Conservation (phyloP, 2,329 filamentous ascomycete species). For the Coleophoma crateriformis region DNA sequence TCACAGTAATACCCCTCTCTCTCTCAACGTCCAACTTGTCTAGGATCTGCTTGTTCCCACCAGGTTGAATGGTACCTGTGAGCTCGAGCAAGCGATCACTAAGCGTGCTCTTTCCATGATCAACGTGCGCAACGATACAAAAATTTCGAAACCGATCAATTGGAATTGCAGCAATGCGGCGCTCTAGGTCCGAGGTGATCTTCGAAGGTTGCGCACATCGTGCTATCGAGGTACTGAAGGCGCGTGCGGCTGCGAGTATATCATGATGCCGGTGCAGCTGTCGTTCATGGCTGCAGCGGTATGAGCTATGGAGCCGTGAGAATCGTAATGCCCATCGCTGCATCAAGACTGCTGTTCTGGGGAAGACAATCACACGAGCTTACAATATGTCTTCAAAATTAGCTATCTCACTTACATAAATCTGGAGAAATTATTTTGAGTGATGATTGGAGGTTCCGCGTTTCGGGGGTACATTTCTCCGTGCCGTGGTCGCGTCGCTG, state of each 20-base stretch:
- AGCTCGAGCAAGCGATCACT: slow-evolving; percentile 88
- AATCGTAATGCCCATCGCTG: slow-evolving; percentile 28
- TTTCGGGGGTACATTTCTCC: background rate
- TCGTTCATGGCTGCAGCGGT: slow-evolving; percentile 20
- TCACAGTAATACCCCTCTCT: slow-evolving; percentile 95
- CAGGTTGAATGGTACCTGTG: slow-evolving; percentile 85
- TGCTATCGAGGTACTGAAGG: slow-evolving; percentile 23
- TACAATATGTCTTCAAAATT: too few species aligned
- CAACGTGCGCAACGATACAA: slow-evolving; percentile 97
- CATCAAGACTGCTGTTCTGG: slow-evolving; percentile 18
- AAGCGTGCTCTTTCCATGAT: slow-evolving; percentile 96
- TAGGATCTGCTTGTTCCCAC: slow-evolving; percentile 88
- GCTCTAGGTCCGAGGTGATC: slow-evolving; percentile 38
- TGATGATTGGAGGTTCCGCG: too few species aligned
- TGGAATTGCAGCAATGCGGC: slow-evolving; percentile 67
- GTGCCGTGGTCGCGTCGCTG: background rate
- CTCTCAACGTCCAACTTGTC: slow-evolving; percentile 97
- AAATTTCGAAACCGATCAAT: slow-evolving; percentile 87
- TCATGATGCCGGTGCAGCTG: too few species aligned
- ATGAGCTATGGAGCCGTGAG: slow-evolving; percentile 26
- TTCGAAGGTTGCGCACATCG: slow-evolving; percentile 24
- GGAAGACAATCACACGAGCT: background rate
- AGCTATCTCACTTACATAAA: too few species aligned
- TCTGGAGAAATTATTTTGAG: too few species aligned
- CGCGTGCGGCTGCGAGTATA: slow-evolving; percentile 1